Evolutionary conservation across 805 yeast species (phyloP), one percentile per base, ranked within the genome.

Genomic region (Metschnikowia borealis): DNA sequence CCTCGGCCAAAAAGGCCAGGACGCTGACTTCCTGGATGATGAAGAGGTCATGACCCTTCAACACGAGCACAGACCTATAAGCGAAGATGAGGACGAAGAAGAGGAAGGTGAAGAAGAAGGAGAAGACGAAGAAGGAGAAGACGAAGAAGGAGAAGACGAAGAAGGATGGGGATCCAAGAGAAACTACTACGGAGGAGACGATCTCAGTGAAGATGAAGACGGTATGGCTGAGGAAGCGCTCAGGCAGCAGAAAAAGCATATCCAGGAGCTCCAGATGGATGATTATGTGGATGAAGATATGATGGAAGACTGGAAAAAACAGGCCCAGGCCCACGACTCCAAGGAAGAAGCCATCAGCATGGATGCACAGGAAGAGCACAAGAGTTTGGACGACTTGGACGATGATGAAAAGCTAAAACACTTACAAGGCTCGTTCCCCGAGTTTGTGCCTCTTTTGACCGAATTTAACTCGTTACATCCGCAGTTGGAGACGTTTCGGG

Each of bases 151-250:
- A 13, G 73, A 68, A 11, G 74, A 65, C 1, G 76, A 69, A 6
- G 72, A 71, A 26, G 69, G 70, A 18, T 67, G 78, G 74, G 79
- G 82, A 50, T 73, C 77, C n/a, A 64, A 64, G 54, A 63, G 64
- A 52, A 63, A 73, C 56, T 80, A 80, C 57, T 82, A 82, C 60
- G 85, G 85, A 40, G 68, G 68, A 7, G 84, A 81, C n/a, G 86
- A 81, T 53, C 80, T 77, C 15, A 77, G 70, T 57, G 88, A 77
- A 66, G 95, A 87, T 55, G 92, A 85, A 32, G 95, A 83, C 48
- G 87, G 89, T 5, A 84, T 90, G 69, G 94, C 92, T 51, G 83
- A 82, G 59, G 97, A 94, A 68, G 98, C 98, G 0, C 62, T 88
- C 44, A 82, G 89, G 62, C 83, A 89, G 57, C 97, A 91, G 69